Percentiles rank a stretch among this genome's conserved stretches.
Evolutionary conservation across 1,139 yeast genomes (phyloP).

Genomic region (Pichia sp.): DNA sequence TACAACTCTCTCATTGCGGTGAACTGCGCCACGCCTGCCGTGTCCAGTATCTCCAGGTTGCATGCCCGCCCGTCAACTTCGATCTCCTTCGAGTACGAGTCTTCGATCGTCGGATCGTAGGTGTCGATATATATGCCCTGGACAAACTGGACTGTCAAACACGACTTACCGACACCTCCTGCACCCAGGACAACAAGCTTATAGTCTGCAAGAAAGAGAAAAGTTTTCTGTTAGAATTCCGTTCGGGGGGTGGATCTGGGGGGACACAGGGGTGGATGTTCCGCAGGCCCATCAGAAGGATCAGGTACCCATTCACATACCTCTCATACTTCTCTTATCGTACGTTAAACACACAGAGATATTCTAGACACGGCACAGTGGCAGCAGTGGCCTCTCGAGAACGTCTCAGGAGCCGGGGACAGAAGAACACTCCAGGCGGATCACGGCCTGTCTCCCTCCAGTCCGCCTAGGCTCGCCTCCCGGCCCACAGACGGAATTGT

Average conservation of each 20-base stretch:
- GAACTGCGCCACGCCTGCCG: slow-evolving; percentile 98
- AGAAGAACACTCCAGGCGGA: not conserved
- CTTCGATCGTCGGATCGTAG: slow-evolving; percentile 97
- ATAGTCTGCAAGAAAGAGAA: slow-evolving; percentile 47
- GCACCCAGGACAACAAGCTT: slow-evolving; percentile 95
- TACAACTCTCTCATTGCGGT: slow-evolving; percentile 93
- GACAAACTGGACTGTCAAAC: slow-evolving; percentile 84
- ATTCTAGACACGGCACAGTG: too few relatives aligned
- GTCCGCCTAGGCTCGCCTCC: not conserved
- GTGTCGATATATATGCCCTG: slow-evolving; percentile 93
- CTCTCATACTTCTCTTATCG: slow-evolving; percentile 8
- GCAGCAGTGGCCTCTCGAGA: not conserved
- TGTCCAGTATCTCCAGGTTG: slow-evolving; percentile 88
- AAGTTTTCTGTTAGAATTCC: slow-evolving; percentile 11
- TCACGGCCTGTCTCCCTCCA: not conserved
- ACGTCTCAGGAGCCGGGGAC: not conserved
- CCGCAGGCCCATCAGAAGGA: too few relatives aligned
- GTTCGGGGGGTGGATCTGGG: not conserved
- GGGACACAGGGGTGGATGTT: too few relatives aligned
- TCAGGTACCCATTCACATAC: slow-evolving; percentile 11
- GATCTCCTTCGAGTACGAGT: slow-evolving; percentile 87
- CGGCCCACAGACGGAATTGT: not conserved
- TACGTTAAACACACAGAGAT: not conserved
- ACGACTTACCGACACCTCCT: slow-evolving; percentile 98
- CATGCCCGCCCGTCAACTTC: slow-evolving; percentile 91